phyloP scores from a whole-genome alignment of 1,284 basidiomycete genomes.

The Papiliotrema nemorosa region DNA sequence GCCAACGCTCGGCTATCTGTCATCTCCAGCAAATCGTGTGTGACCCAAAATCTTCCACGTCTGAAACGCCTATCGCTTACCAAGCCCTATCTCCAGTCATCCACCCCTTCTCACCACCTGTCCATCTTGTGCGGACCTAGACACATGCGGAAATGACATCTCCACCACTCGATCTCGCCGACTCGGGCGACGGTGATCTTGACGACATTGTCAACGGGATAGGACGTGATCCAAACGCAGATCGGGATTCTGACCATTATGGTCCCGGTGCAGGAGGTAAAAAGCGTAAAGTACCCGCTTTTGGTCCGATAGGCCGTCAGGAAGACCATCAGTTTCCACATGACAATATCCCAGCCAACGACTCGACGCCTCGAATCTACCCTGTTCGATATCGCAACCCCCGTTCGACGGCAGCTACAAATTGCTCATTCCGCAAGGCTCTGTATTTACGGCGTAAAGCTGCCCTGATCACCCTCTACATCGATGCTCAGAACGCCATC shows the following conservation, averaged over 20 bases:
- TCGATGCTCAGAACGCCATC: conserved; percentile 32
- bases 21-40: too few relatives aligned
- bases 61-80: too few relatives aligned
- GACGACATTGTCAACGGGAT: too few relatives aligned
- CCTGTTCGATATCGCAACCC: conserved; percentile 7
- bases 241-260: conserved; percentile 25
- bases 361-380: background rate
- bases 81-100: too few relatives aligned
- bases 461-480: conserved; percentile 35
- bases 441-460: conserved; percentile 38
- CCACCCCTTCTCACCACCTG: too few relatives aligned
- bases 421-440: conserved; percentile 19
- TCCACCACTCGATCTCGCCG: too few relatives aligned
- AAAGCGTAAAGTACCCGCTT: conserved; percentile 38
- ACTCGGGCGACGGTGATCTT: too few relatives aligned
- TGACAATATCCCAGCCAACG: background rate
- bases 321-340: background rate
- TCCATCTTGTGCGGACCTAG: too few relatives aligned
- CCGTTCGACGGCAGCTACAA: conserved; percentile 11
- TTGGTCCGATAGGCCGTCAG: conserved; percentile 7
- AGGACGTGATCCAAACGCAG: conserved; percentile 11
- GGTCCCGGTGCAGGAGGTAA: conserved; percentile 28
- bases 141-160: too few relatives aligned
- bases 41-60: too few relatives aligned
- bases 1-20: too few relatives aligned